phyloP scores from a whole-genome alignment of 1,284 basidiomycete species.

The Naganishia sp. region DNA sequence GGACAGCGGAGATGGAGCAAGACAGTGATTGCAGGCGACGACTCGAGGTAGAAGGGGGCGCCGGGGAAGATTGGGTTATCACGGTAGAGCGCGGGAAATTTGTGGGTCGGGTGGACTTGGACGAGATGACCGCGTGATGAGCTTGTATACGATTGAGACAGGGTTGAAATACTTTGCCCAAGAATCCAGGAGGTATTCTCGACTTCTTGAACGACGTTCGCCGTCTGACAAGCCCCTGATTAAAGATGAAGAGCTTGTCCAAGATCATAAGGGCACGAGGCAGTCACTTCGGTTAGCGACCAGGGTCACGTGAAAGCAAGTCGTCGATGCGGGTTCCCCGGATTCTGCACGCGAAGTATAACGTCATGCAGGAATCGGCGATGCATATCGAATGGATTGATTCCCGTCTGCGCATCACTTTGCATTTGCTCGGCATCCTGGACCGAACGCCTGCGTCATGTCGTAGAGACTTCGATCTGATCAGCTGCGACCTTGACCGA shows the following conservation, averaged over 20 bases:
- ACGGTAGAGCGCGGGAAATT: slow-evolving; percentile 7
- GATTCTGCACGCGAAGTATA: no score
- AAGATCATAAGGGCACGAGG: no score
- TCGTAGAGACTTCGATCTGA: slow-evolving; percentile 15
- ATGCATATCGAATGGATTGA: neutral
- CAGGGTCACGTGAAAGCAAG: no score
- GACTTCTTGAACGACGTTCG: no score
- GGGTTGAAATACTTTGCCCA: neutral
- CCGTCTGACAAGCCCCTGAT: no score
- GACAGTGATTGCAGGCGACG: neutral
- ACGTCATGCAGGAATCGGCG: neutral
- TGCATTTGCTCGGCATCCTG: neutral
- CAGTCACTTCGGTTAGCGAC: no score
- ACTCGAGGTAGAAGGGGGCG: neutral
- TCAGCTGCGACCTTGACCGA: slow-evolving; percentile 3
- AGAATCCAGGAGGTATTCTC: no score
- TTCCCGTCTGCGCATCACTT: neutral
- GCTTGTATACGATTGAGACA: no score
- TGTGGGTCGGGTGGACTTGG: slow-evolving; percentile 16
- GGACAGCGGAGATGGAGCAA: slow-evolving; percentile 15
- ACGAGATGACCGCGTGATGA: slow-evolving; percentile 20
- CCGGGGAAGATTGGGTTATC: neutral
- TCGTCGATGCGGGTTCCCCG: no score
- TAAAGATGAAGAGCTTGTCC: no score
- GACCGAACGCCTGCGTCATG: slow-evolving; percentile 17